phyloP scores from a whole-genome alignment of 306 rosid species.

The Quercus robur region DNA sequence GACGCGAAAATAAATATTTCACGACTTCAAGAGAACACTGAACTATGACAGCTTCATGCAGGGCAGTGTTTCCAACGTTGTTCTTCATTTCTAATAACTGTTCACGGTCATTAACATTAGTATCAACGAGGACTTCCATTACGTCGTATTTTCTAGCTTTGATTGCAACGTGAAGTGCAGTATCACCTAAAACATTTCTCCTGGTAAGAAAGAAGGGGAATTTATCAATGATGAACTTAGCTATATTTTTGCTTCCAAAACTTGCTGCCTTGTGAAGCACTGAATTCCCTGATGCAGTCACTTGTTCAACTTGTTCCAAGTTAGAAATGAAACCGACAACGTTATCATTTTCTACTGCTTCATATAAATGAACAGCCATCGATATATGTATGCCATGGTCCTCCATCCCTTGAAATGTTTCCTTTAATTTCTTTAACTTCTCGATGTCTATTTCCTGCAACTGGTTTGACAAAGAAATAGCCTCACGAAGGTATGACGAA shows the following conservation, averaged over 20 bases:
- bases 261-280: neutral
- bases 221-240: neutral
- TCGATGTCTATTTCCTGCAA: too few relatives aligned
- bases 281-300: neutral
- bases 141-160: neutral
- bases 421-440: too few relatives aligned
- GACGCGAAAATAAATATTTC: accelerated
- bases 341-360: too few relatives aligned
- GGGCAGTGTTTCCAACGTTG: neutral
- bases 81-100: neutral
- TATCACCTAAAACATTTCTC: neutral
- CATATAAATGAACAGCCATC: accelerated
- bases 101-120: neutral
- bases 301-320: too few relatives aligned
- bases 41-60: neutral
- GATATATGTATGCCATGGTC: too few relatives aligned
- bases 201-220: neutral
- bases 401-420: too few relatives aligned
- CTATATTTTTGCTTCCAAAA: neutral
- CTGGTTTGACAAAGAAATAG: too few relatives aligned
- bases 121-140: neutral
- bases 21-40: neutral
- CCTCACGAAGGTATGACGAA: too few relatives aligned
- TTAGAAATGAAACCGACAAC: accelerated
- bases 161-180: neutral